phyloP scores from a whole-genome alignment of 257 asterid genomes.

The Jacaranda copaia region DNA sequence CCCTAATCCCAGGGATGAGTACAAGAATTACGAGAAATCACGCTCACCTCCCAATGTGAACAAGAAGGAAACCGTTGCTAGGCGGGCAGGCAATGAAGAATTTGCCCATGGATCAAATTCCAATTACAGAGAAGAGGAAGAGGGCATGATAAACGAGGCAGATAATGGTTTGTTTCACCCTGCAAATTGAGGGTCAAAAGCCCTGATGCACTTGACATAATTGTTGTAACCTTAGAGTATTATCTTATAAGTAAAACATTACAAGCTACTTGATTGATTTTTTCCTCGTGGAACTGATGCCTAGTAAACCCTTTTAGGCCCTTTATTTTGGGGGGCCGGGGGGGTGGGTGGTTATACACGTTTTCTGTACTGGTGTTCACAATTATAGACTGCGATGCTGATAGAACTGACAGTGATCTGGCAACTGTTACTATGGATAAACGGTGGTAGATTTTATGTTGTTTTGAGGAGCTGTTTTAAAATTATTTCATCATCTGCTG shows the following conservation, averaged over 20 bases:
- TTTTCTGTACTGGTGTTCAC: constrained; percentile 9
- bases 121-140: constrained; percentile 38
- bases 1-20: too few relatives aligned
- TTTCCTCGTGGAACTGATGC: not conserved
- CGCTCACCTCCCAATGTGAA: too few relatives aligned
- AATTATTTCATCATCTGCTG: not conserved
- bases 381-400: constrained; percentile 3
- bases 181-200: not conserved
- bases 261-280: not conserved
- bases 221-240: constrained; percentile 27
- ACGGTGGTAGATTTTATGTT: not conserved
- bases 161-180: constrained; percentile 11
- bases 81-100: not conserved
- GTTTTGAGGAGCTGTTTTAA: too few relatives aligned
- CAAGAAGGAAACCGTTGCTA: not conserved
- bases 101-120: constrained; percentile 2
- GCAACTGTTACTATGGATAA: not conserved
- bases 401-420: not conserved
- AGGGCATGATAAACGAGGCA: not conserved
- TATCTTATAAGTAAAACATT: not conserved
- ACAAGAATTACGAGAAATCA: too few relatives aligned
- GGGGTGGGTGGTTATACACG: constrained; percentile 2
- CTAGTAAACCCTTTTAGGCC: constrained; percentile 16
- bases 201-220: not conserved
- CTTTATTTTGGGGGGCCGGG: too few relatives aligned